Base-by-base conservation (phyloP, 306 rosid species). In the Fragaria iinumae region DNA sequence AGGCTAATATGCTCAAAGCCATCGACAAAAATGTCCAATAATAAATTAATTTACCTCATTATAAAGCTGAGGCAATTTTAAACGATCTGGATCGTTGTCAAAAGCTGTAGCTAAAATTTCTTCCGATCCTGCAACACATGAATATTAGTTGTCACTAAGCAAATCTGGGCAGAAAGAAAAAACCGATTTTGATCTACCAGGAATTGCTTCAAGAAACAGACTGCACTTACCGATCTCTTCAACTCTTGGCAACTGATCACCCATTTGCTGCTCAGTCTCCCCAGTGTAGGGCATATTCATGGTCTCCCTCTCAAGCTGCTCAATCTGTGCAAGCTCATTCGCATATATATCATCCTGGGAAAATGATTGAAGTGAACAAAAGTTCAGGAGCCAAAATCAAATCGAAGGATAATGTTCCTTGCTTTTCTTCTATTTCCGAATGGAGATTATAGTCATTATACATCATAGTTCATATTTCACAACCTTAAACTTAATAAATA, bases 21-120 rank as follows among this genome's bases (percentile, higher is more conserved):
- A 34, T 39, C 2, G 12, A n/a, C 5, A 55, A 38, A 43, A 5
- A 25, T 44, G 25, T 41, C 65, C 43, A 65, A 17, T 2, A 18
- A 67, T 32, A 56, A 67, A 67, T 64, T 8, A 29, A 17, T 16
- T 71, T 86, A 92, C 99, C 93, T 91, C 86, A 20, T 96, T 96
- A 81, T 92, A 96, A 73, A 96, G 92, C 23, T 80, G 91, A 81
- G 83, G 85, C 80, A 96, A 76, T 75, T 92, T 87, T 79, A 77
- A 60, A 39, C 92, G 93, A 82, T 88, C 90, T 16, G 89, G 83
- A 77, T 90, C 84, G 34, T 80, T 63, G 67, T 92, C 93, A 78
- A 84, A 89, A 76, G 83, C 87, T 17, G 89, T 88, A 71, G 82
- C 81, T 18, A 87, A 81, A 81, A 84, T 83, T 83, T 92, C 97